These are phyloP conservation scores for Anthoceros angustus DNA, from an alignment of 225 moss, liverwort and hornwort species.

Conservation along the genomic window DNA sequence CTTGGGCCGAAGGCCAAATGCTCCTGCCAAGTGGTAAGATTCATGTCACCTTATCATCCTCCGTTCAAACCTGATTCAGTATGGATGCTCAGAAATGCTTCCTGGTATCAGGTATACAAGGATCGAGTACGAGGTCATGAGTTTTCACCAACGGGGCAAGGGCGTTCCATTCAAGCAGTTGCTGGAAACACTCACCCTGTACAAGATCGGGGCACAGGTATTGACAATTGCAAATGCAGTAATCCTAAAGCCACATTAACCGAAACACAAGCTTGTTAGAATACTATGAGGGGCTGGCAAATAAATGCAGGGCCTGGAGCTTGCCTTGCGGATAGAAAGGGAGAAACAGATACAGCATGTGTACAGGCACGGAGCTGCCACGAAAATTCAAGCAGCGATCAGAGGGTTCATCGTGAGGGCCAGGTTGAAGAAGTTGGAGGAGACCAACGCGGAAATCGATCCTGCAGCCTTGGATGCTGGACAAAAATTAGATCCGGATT, in stretches of 20 bases:
- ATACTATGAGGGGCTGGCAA: neutral
- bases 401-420: conserved; percentile 24
- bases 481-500: neutral
- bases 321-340: conserved; percentile 36
- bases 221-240: neutral
- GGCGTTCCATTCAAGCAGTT: conserved; percentile 64
- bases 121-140: conserved; percentile 58
- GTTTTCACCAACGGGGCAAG: conserved; percentile 45
- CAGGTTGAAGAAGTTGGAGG: conserved; percentile 11
- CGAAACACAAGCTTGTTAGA: neutral
- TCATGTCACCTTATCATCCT: neutral
- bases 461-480: neutral
- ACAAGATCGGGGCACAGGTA: conserved; percentile 84
- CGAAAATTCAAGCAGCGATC: conserved; percentile 32
- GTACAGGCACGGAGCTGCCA: conserved; percentile 27
- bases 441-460: neutral
- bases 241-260: neutral
- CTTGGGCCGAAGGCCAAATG: conserved; percentile 53
- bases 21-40: conserved; percentile 43
- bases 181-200: conserved; percentile 62
- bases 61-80: neutral
- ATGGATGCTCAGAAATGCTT: neutral
- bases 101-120: conserved; percentile 40
- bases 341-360: conserved; percentile 32
- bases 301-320: conserved; percentile 25